Percentiles rank a stretch among this genome's conserved stretches.
These are phyloP conservation scores for Aspergillus alliaceus DNA, from an alignment of 2,329 filamentous ascomycete genomes.

Conservation along the genomic window DNA sequence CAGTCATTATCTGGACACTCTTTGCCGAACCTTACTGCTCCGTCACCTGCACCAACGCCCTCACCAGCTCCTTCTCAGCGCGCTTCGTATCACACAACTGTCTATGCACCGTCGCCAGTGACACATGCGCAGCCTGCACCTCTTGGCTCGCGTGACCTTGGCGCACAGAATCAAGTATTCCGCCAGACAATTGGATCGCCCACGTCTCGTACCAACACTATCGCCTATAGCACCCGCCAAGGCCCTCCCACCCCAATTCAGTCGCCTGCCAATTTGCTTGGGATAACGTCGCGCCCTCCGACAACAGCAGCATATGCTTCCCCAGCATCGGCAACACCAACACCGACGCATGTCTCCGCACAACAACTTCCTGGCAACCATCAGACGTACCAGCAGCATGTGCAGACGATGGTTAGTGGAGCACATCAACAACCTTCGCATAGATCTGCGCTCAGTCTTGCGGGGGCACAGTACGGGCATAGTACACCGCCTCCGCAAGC, in stretches of 20 bases:
- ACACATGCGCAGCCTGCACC: constrained; percentile 24
- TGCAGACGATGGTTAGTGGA: constrained; percentile 40
- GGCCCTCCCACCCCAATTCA: constrained; percentile 32
- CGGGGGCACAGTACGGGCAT: constrained; percentile 31
- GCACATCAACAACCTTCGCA: constrained; percentile 35
- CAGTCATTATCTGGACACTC: constrained; percentile 24
- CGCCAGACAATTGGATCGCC: constrained; percentile 31
- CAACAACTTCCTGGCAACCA: constrained; percentile 21
- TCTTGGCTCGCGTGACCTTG: constrained; percentile 31
- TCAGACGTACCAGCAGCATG: constrained; percentile 38
- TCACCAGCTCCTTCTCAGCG: constrained; percentile 32
- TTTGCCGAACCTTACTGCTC: constrained; percentile 27
- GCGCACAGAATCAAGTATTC: constrained; percentile 25
- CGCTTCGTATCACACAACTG: constrained; percentile 25
- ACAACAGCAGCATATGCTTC: constrained; percentile 27
- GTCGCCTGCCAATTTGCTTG: constrained; percentile 29
- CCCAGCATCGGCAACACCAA: constrained; percentile 24
- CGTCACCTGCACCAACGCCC: constrained; percentile 37
- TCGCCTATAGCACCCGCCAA: constrained; percentile 32
- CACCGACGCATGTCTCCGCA: constrained; percentile 19
- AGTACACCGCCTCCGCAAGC: constrained; percentile 36
- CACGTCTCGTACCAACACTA: constrained; percentile 27
- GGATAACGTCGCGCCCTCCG: constrained; percentile 27
- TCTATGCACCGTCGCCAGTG: constrained; percentile 30
- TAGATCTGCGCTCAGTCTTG: constrained; percentile 32